Base-by-base conservation (phyloP, 257 asterid genomes). In the Eustoma russellianum region DNA sequence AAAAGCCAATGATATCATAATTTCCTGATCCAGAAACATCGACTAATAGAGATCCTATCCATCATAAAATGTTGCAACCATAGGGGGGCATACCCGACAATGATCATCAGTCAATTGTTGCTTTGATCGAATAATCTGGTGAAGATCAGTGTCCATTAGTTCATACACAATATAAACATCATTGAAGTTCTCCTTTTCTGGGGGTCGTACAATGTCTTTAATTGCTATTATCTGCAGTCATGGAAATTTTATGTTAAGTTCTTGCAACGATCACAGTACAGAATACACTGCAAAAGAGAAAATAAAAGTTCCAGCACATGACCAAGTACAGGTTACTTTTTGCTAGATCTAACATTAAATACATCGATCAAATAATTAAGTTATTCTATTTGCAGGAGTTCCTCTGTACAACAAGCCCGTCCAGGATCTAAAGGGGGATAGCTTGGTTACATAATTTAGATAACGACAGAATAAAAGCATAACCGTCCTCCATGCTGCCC, bases 111-210 rank as follows among this genome's bases (percentile, higher is more conserved):
- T 74, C 73, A 88, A 63, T 43, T 62, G 59, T 63, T 92, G 97
- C 77, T 61, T 85, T 71, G 97, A 88, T 64, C 92, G 85, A 65
- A 85, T 85, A 64, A 92, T 92, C 77, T 88, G 97, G 71, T 85
- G 95, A 69, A 92, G 97, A 79, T 92, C 97, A 40, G 95, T 92
- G 78, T 92, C 97, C 99, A 92, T 92, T 43, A 92, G 83, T 62
- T 92, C 99, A 71, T 70, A 83, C 19, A 92, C 93, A 54, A 81
- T 92, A 80, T 92, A 92, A 61, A 92, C 99, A 60, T 92, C 99
- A 68, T 85, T 92, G 76, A 92, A 92, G 75, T 83, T 92, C 76
- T 92, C 97, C 70, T 77, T 92, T 53, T 61, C 85, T 30, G 99
- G 99, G 48, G 99, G 99, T 61, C 95, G 64, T 41, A 92, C 85